Evolutionary conservation across 2,329 filamentous ascomycete species (phyloP), one percentile per base, ranked within the genome.

Genomic region (Ceratocystis colombiana): DNA sequence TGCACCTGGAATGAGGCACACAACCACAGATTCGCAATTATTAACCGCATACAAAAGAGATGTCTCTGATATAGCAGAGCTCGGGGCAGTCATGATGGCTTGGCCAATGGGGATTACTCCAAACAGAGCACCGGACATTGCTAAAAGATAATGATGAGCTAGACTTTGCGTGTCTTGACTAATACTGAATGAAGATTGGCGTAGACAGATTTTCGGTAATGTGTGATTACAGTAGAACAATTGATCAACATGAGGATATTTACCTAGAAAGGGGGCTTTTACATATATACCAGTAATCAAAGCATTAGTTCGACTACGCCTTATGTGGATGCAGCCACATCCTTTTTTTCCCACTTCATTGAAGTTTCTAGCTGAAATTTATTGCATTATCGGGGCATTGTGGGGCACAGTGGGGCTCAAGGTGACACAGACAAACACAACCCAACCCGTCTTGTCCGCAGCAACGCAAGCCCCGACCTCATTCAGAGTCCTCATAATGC

Each of bases 1-100:
- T 8, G 88, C 80, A 55, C 87, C 88, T 0, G 94, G 95, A 0
- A 96, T 83, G 45, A 96, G 80, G 77, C 97, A 96, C 67, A 97
- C 86, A 72, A 91, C 88, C 66, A 97, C 83, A 41, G 62, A 64
- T 74, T 97, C 91, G 17, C 88, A 85, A 71, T 68, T n/a, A 76
- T 70, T 12, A 77, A 75, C 1, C 84, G 76, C 62, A 76, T 75
- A 75, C 82, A 87, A 66, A 85, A 84, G 80, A n/a, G 80, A 82
- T 1, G 79, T 81, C 62, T 77, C 77, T 0, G 80, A 79, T 0
- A 80, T 83, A 1, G 77, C 74, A n/a, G 79, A 79, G 37, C 80
- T 77, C 0, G 84, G 83, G 1, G 75, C 72, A 1, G 79, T 82
- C 67, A 86, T 77, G 64, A 85, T 77, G 1, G 82, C 80, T 68